A percentile compares a stretch with the other conserved stretches of the same genome.
Evolutionary conservation across 345 rosid genomes (phyloP).

Genomic region (Isatis tinctoria): DNA sequence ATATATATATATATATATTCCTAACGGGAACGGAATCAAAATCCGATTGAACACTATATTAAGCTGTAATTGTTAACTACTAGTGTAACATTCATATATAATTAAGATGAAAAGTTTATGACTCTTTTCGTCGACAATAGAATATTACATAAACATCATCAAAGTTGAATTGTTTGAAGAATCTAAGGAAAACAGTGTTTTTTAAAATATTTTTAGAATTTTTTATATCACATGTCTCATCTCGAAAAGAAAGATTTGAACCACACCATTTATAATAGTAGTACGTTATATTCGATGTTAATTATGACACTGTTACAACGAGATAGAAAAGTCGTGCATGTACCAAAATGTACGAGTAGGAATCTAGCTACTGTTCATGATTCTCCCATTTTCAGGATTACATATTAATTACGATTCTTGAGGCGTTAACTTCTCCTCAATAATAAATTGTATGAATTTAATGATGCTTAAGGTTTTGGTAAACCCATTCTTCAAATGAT

Average conservation of each 20-base stretch:
- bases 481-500: constrained; percentile 27
- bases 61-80: neutral
- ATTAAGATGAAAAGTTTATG: neutral
- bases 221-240: constrained; percentile 13
- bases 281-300: constrained; percentile 12
- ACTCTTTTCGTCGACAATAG: neutral
- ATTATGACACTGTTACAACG: neutral
- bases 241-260: constrained; percentile 10
- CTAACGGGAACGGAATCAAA: no score
- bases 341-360: constrained; percentile 28
- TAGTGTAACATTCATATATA: neutral
- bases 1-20: no score
- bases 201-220: neutral
- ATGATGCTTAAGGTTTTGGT: constrained; percentile 10
- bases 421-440: neutral
- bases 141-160: neutral
- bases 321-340: constrained; percentile 17
- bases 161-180: neutral
- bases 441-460: neutral
- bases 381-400: constrained; percentile 5
- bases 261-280: neutral
- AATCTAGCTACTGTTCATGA: constrained; percentile 13
- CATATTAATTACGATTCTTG: neutral
- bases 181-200: neutral
- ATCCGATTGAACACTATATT: no score